Evolutionary conservation across 1,284 basidiomycete species (phyloP), one percentile per base, ranked within the genome.

Genomic region (Ustilago esculenta): DNA sequence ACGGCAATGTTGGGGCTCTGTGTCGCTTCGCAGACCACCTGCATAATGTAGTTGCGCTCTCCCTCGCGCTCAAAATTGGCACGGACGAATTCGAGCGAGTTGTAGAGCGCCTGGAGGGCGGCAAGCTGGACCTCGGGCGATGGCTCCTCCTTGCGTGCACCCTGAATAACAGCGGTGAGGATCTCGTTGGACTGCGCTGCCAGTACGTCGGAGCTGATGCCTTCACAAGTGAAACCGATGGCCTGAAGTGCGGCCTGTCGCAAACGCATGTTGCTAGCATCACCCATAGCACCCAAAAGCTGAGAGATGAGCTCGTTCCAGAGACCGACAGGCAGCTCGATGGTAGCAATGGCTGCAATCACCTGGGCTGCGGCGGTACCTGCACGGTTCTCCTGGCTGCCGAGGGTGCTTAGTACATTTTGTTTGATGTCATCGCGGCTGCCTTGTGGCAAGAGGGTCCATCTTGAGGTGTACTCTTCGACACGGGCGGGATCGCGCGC

Each of bases 31-130:
- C 95, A 99, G 23, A 98, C 92, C 46, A 98, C 94, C 85, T 99
- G 96, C 96, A 98, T 98, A 84, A 99, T 98, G 85, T 97, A 98
- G 85, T 98, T 98, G 50, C 95, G 89, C 83, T 98, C 95, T 60
- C 96, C 95, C 35, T 77, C 73, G 34, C 75, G 68, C 75, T 97
- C 93, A 84, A 99, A 98, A 85, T 99, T 99, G 78, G 94, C 92
- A 57, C 92, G 88, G 49, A 98, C 92, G 81, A 99, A 99, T 83
- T 97, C 94, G 50, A 99, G 88, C 24, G 95, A 98, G 85, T 98
- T 98, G 85, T 88, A 91, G 25, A 99, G 85, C 0, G 95, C 94
- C 80, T 91, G 89, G 75, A 98, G 90, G 9, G 96, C 96, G 36
- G 95, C 92, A n/a, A 91, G 85, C 79, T 98, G 96, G 17, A 98